Base-by-base conservation (phyloP, 257 asterid genomes). In the Salvia rosmarinus region DNA sequence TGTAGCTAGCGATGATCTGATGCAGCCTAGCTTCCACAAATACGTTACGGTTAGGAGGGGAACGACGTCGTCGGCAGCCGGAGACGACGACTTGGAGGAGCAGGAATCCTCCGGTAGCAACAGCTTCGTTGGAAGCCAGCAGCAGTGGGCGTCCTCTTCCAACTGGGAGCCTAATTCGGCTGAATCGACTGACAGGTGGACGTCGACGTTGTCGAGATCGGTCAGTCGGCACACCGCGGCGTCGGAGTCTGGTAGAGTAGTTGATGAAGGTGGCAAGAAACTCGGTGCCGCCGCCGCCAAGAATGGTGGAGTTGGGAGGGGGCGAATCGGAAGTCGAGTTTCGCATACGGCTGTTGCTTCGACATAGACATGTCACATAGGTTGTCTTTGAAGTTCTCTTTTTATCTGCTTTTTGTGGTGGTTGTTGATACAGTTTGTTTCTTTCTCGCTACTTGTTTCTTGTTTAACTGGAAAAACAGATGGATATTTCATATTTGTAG, bases 81-180 rank as follows among this genome's bases (percentile, higher is more conserved):
- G 52, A 2, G 85, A 67, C 2, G 82, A 77, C 0, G 96, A 85
- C 23, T 39, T 75, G 46, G 97, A 88, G 63, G 92, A 84, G 75
- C 87, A 85, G 77, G 98, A 92, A 79, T 90, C 98, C 32, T 90
- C 96, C 1, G 96, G 96, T 8, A 91, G 97, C 80, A 91, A 91
- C 61, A 89, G 91, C 75, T 64, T 83, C 56, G 83, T 39, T 4
- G 86, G 87, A n/a, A 76, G 84, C 67, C 89, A 79, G 65, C 95
- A 79, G 57, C 79, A 82, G 3, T 82, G 85, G 92, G 77, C 79
- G 62, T 80, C 89, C 14, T 81, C 90, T 58, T 83, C 96, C 13
- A 23, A 81, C 11, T 90, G 96, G 98, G 92, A 90, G 81, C 95
- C 96, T 3, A 88, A 85, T 60, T 90, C 95, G 1, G 90, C 87